Evolutionary conservation across 2,329 filamentous ascomycete genomes (phyloP), one percentile per base, ranked within the genome.

Genomic region (Aureobasidium lini): DNA sequence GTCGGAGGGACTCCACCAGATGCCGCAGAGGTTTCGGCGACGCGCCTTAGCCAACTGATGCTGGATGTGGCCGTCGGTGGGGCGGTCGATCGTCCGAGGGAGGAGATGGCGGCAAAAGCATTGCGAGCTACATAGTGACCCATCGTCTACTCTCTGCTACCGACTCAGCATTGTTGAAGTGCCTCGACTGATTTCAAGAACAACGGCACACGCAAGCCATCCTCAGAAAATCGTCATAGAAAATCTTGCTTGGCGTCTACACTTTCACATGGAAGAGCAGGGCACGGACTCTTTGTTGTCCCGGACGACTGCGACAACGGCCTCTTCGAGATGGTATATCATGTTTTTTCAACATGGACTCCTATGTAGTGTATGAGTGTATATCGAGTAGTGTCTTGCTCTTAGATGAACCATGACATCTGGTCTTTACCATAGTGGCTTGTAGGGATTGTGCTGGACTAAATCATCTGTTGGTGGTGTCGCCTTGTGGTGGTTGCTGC

Each of bases 161-260:
- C 46, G 57, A 36, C 46, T 50, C 37, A 37, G 57, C 57, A 59
- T 59, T 59, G 57, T 59, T 59, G 57, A 59, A 44, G 47, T 50
- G 57, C 46, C 46, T 59, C 16, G 46, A 57, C 11, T n/a, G 50
- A 18, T 34, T 10, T 15, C 52, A 28, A 56, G 52, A 56, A 32
- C 29, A 34, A 54, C 50, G 50, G 37, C 50, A 42, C 37, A 34
- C 15, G 23, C 16, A 18, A 15, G 31, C 47, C 47, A 13, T 37
- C 15, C 3, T 16, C 1, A 18, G 13, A 52, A 56, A 56, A 56
- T 44, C 54, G 54, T 57, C 54, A 57, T 57, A 47, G 42, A 57
- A 57, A 57, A 48, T 39, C 8, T 48, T 36, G 29, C 54, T 57
- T 57, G 54, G 54, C 23, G 23, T 23, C 23, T 23, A 3, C 54